Evolutionary conservation across 2,329 filamentous ascomycete genomes (phyloP), one percentile per base, ranked within the genome.

Genomic region (Alternaria rosae): DNA sequence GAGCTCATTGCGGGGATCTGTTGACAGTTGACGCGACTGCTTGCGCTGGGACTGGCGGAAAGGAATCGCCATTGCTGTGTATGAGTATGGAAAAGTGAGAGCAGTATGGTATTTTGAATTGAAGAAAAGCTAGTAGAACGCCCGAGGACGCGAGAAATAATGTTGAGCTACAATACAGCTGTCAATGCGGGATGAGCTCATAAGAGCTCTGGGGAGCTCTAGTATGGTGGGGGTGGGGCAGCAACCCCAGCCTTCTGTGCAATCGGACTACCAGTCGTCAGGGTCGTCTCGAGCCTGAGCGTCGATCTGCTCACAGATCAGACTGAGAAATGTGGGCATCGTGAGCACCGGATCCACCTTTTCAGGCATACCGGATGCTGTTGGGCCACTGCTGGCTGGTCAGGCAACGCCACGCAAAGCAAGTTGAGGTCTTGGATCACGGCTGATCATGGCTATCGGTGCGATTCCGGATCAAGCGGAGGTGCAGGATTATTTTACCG

Each of bases 1-100:
- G 54, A 89, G 80, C 70, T 88, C 85, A 72, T 89, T 86, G 68
- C 85, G 84, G 52, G 84, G 82, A 72, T 84, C 82, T 42, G 82
- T 79, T 13, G 81, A 83, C 78, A 84, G 79, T 69, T 83, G 82
- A 57, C 81, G 80, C 63, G 81, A 83, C 45, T 72, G 73, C 63
- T 76, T 65, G 59, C 72, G 67, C 58, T 69, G 69, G 17, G 69
- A 69, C 58, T 74, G 70, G 59, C 72, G 65, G 57, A 70, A 74
- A 25, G 74, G 73, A 47, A 76, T 63, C 64, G 70, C 61, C 70
- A 77, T 73, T 32, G 45, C 72, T 32, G 47, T 68, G 63, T 51
- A 50, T 12, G 30, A 54, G n/a, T 44, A 26, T 53, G 47, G 26
- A 59, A 25, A 54, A 15, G 11, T 44, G 57, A 54, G 25, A 61